These are phyloP conservation scores for Pseudogymnoascus sp. DNA, from an alignment of 2,329 filamentous ascomycete species.

Conservation along the genomic window DNA sequence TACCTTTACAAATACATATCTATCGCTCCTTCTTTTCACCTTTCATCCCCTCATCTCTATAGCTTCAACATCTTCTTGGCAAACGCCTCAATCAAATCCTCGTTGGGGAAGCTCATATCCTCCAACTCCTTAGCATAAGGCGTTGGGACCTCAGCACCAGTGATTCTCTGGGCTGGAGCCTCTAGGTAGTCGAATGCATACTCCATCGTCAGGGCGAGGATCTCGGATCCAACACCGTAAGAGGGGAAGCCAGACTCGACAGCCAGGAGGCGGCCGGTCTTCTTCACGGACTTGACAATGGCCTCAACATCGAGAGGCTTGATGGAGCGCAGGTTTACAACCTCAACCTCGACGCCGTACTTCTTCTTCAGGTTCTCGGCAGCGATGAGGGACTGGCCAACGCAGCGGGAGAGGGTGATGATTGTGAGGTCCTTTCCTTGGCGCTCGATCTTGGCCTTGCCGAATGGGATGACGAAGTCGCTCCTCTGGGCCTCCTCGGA, in stretches of 20 bases:
- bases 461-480: slow-evolving; percentile 95
- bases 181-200: slow-evolving; percentile 98
- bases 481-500: slow-evolving; percentile 91
- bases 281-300: slow-evolving; percentile 97
- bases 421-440: slow-evolving; percentile 93
- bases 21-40: neutral
- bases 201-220: slow-evolving; percentile 91
- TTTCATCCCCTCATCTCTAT: slow-evolving; percentile 39
- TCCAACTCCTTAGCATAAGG: slow-evolving; percentile 91
- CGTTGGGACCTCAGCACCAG: slow-evolving; percentile 93
- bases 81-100: slow-evolving; percentile 80
- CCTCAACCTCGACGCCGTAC: slow-evolving; percentile 91
- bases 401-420: slow-evolving; percentile 88
- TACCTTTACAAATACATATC: slow-evolving; percentile 12
- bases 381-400: slow-evolving; percentile 82
- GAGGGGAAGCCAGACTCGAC: slow-evolving; percentile 96
- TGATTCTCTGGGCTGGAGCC: slow-evolving; percentile 86
- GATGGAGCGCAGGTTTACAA: slow-evolving; percentile 95
- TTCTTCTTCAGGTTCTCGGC: slow-evolving; percentile 92
- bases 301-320: slow-evolving; percentile 94
- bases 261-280: slow-evolving; percentile 84
- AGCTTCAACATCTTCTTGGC: slow-evolving; percentile 82
- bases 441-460: slow-evolving; percentile 99
- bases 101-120: slow-evolving; percentile 90
- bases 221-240: slow-evolving; percentile 87